Evolutionary conservation across 495 filamentous ascomycete species (phyloP).

Genomic region (Xylaria longipes): DNA sequence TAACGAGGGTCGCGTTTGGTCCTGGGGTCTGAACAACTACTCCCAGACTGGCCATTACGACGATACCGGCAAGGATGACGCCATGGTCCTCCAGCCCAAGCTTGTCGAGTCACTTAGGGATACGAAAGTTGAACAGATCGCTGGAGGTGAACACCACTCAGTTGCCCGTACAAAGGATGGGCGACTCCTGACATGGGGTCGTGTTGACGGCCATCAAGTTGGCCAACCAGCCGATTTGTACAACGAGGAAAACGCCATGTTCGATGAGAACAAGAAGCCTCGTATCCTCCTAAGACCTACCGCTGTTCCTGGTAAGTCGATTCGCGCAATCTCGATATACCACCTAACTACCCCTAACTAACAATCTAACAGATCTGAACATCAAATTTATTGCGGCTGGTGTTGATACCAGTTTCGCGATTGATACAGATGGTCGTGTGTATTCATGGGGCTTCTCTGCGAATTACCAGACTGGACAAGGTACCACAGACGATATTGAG

Average conservation of each 20-base stretch:
- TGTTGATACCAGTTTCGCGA: slow-evolving; percentile 63
- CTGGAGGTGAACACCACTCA: slow-evolving; percentile 70
- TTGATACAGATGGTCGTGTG: slow-evolving; percentile 60
- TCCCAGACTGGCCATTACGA: slow-evolving; percentile 76
- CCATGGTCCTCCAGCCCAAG: slow-evolving; percentile 52
- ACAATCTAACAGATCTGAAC: slow-evolving; percentile 30
- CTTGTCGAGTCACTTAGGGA: slow-evolving; percentile 57
- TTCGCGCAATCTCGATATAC: neutral
- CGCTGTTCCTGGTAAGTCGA: slow-evolving; percentile 44
- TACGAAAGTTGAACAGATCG: slow-evolving; percentile 59
- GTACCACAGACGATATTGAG: slow-evolving; percentile 59
- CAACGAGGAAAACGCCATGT: slow-evolving; percentile 62
- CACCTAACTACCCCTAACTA: slow-evolving; percentile 21
- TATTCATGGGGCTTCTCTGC: slow-evolving; percentile 74
- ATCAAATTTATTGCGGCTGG: slow-evolving; percentile 50
- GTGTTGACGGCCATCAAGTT: slow-evolving; percentile 64
- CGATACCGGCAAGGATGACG: slow-evolving; percentile 68
- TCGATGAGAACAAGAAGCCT: slow-evolving; percentile 59
- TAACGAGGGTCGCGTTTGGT: slow-evolving; percentile 69
- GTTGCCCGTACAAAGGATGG: slow-evolving; percentile 62
- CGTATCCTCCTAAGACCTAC: slow-evolving; percentile 65
- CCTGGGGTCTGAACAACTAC: slow-evolving; percentile 87
- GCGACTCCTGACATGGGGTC: slow-evolving; percentile 67
- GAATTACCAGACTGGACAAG: slow-evolving; percentile 69
- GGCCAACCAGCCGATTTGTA: slow-evolving; percentile 58